Base-by-base conservation (phyloP, 108 stramenopile genomes). In the Skeletonema grethae region DNA sequence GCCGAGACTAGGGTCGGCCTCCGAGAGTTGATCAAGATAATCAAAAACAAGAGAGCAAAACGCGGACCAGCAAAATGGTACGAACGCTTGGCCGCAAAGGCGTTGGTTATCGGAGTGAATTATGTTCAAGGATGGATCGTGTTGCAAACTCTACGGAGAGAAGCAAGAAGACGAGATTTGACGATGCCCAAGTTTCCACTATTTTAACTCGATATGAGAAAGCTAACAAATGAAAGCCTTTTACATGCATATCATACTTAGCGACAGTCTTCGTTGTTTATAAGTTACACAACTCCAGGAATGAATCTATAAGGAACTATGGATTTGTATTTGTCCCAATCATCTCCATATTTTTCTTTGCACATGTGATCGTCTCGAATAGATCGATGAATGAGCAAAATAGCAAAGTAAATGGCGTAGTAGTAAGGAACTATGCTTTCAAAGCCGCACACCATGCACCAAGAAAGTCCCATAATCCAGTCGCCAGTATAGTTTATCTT, bases 401-500 rank as follows among this genome's bases (percentile, higher is more conserved):
- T 80, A 12, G 84, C 80, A 83, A 99, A 99, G 72, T 98, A 99
- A 30, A 97, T 84, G 31, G 95, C 90, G 75, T 99, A 98, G 70
- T 93, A 99, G 69, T 98, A 99, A 3, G 98, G 96, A 10, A 99
- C 87, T 35, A 91, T 80, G 75, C 86, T 86, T 30, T 84, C 80
- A 73, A 96, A 95, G 4, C 98, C 99, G 66, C 95, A 95, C 56
- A 95, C 76, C 72, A 98, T 78, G 70, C 97, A 97, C 94, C 97
- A 99, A 8, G 96, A 88, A n/a, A 99, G 71, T 32, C 94, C 96
- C 97, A 99, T 97, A 69, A 98, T 71, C 89, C 95, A 98, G 71
- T 99, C 99, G 7, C 97, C 98, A 0, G 97, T 98, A 73, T 99
- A 99, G 77, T 99, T 99, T 76, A 99, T 97, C 73, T 99, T 98